phyloP scores from a whole-genome alignment of 257 asterid species.

The Solanum neorickii region DNA sequence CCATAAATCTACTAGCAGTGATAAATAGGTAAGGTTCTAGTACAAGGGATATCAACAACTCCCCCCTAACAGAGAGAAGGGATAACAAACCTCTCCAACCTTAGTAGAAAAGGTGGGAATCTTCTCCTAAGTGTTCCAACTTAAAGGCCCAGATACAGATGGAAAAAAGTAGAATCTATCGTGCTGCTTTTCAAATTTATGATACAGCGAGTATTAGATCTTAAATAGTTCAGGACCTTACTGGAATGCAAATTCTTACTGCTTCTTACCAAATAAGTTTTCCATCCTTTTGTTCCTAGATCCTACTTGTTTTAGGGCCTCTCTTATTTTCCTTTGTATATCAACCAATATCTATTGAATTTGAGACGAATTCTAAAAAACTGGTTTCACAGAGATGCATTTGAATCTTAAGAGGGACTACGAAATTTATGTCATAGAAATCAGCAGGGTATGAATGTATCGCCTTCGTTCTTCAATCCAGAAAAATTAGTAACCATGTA shows the following conservation, averaged over 20 bases:
- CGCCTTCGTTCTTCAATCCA: background rate
- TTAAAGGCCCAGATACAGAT: background rate
- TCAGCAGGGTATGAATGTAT: background rate
- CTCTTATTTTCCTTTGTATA: background rate
- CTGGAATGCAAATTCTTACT: background rate
- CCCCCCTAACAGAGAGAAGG: background rate
- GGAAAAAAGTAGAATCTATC: background rate
- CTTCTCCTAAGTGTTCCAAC: background rate
- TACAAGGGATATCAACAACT: background rate
- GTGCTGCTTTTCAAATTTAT: background rate
- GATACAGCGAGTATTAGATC: background rate
- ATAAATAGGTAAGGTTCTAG: background rate
- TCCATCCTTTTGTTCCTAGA: background rate
- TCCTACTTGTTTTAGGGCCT: background rate
- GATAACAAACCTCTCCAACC: background rate
- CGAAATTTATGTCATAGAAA: background rate
- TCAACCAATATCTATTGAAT: background rate
- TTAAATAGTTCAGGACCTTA: background rate
- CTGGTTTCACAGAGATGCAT: background rate
- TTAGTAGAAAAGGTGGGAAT: background rate
- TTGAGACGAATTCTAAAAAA: background rate
- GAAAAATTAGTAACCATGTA: background rate
- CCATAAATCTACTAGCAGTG: background rate
- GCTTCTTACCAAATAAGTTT: background rate
- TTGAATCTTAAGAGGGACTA: background rate